Percentiles rank a stretch among this genome's conserved stretches.
Conservation (phyloP, 1,284 basidiomycete genomes). For the Cryptococcus wingfieldii region DNA sequence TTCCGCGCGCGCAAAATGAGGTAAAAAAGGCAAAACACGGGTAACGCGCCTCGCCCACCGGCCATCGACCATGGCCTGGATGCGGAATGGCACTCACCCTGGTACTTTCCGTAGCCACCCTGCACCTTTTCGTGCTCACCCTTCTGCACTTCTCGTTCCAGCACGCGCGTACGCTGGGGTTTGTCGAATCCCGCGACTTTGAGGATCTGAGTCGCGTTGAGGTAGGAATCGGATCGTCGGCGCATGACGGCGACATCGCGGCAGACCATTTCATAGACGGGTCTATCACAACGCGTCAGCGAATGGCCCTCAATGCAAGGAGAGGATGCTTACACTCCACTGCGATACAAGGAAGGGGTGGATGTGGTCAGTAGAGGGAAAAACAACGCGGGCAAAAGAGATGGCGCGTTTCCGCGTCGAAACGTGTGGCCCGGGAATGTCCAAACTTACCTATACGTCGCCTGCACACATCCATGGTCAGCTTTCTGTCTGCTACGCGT, state of each 20-base stretch:
- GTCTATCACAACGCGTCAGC: constrained; percentile 20
- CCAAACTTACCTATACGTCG: constrained; percentile 28
- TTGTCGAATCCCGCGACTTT: constrained; percentile 99
- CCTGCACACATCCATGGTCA: constrained; percentile 13
- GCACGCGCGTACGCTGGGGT: constrained; percentile 92
- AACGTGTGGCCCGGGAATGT: not conserved
- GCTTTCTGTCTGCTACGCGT: not conserved
- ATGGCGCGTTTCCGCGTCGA: constrained; percentile 1
- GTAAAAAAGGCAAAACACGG: not conserved
- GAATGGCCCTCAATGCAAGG: not conserved
- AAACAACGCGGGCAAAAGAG: not conserved
- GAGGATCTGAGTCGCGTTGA: constrained; percentile 98
- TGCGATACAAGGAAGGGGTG: constrained; percentile 10
- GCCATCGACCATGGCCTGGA: not conserved
- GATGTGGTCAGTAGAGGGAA: constrained; percentile 9
- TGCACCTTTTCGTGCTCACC: constrained; percentile 99
- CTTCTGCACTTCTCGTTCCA: constrained; percentile 97
- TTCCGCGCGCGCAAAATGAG: too few relatives aligned
- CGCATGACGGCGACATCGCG: constrained; percentile 97
- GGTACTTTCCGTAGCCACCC: constrained; percentile 99
- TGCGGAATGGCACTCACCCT: constrained; percentile 61
- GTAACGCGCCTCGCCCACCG: not conserved
- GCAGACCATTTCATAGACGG: constrained; percentile 63
- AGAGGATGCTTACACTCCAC: constrained; percentile 47
- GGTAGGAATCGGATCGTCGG: constrained; percentile 88